Percentiles rank a stretch among this genome's conserved stretches.
phyloP scores from a whole-genome alignment of 2,329 filamentous ascomycete genomes.

The Pestalotiopsis sp. region DNA sequence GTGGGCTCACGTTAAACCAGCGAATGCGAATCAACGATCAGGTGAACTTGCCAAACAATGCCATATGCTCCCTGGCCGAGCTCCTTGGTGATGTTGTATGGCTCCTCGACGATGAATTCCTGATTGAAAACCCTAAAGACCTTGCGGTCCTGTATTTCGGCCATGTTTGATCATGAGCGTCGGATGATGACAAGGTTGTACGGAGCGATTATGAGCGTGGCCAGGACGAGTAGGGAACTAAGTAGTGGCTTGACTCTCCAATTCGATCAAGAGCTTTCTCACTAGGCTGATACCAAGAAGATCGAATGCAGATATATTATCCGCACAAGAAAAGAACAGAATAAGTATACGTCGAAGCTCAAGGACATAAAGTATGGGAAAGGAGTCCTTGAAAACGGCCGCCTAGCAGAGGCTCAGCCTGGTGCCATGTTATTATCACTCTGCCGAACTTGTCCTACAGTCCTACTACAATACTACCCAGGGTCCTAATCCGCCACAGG shows the following conservation, averaged over 20 bases:
- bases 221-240: neutral
- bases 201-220: neutral
- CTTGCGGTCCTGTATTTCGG: conserved; percentile 56
- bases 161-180: conserved; percentile 22
- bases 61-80: conserved; percentile 97
- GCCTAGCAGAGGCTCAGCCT: neutral
- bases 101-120: conserved; percentile 97
- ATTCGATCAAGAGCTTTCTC: neutral
- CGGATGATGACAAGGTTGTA: neutral
- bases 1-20: neutral
- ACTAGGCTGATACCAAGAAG: neutral
- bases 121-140: conserved; percentile 99
- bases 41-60: conserved; percentile 82
- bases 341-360: neutral
- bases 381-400: neutral
- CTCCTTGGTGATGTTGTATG: conserved; percentile 98
- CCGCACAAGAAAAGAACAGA: neutral
- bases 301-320: neutral
- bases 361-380: neutral
- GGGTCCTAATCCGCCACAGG: neutral
- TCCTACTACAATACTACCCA: neutral
- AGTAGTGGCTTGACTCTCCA: neutral
- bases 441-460: neutral
- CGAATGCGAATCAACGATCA: neutral
- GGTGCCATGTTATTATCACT: neutral